These are phyloP conservation scores for Gamsiella multidivaricata DNA, from an alignment of 192 early-diverging fungal species.

Conservation along the genomic window DNA sequence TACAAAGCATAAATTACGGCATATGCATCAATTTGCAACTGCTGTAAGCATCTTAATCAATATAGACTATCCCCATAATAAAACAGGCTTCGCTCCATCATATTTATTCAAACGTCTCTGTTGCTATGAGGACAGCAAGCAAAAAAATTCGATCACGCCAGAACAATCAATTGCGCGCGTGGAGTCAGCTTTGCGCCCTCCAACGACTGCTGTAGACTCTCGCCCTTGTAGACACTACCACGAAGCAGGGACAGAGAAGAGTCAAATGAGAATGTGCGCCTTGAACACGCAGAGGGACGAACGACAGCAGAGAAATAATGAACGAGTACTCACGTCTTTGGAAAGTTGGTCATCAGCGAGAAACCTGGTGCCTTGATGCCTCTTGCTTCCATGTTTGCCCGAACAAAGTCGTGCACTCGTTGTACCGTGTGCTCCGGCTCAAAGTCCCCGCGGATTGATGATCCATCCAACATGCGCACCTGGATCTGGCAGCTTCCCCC, in stretches of 20 bases:
- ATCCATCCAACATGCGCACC: slow-evolving; percentile 35
- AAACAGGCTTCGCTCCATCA: too few species aligned
- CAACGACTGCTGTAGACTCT: slow-evolving; percentile 28
- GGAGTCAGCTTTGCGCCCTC: slow-evolving; percentile 47
- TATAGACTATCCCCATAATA: too few species aligned
- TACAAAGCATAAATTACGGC: too few species aligned
- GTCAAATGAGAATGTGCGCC: too few species aligned
- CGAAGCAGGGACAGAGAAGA: not conserved
- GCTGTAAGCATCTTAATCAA: too few species aligned
- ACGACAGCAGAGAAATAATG: not conserved
- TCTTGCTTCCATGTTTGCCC: slow-evolving; percentile 34
- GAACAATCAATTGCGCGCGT: slow-evolving; percentile 40
- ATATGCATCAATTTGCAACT: too few species aligned
- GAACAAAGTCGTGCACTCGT: slow-evolving; percentile 38
- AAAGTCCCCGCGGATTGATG: slow-evolving; percentile 43
- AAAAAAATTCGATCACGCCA: slow-evolving; percentile 14
- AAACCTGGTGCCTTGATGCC: slow-evolving; percentile 40
- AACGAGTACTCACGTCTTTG: slow-evolving; percentile 19
- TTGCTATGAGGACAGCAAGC: too few species aligned
- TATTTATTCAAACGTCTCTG: not conserved
- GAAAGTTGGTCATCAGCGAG: slow-evolving; percentile 42
- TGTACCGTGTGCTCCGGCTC: slow-evolving; percentile 34
- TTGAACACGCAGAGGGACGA: too few species aligned
- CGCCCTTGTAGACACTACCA: slow-evolving; percentile 33
- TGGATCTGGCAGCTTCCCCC: slow-evolving; percentile 50